Conservation (phyloP, 1,284 basidiomycete genomes). For the Malassezia cuniculi region DNA sequence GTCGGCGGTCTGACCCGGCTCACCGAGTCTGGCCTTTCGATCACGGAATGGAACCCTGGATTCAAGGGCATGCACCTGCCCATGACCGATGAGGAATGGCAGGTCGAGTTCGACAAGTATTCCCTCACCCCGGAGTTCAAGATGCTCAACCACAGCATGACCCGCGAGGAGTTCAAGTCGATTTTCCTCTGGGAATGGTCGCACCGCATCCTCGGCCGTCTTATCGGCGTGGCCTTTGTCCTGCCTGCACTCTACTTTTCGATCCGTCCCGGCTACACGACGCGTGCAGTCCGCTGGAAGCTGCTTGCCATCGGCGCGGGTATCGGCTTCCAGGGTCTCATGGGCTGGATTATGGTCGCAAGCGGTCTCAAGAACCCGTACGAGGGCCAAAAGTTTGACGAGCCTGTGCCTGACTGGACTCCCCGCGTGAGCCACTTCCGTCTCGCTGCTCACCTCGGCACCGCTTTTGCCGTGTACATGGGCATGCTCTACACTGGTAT, state of each 20-base stretch:
- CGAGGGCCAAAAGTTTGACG: constrained; percentile 12
- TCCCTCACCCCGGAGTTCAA: constrained; percentile 87
- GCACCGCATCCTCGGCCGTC: constrained; percentile 80
- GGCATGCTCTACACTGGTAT: constrained; percentile 80
- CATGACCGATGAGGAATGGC: constrained; percentile 64
- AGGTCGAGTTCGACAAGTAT: constrained; percentile 86
- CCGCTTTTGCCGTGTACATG: constrained; percentile 77
- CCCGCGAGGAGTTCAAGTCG: constrained; percentile 77
- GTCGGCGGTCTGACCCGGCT: constrained; percentile 92
- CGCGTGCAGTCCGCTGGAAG: constrained; percentile 48
- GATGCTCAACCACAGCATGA: constrained; percentile 78
- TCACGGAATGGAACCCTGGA: constrained; percentile 88
- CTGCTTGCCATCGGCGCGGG: constrained; percentile 62
- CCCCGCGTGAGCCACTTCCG: constrained; percentile 91
- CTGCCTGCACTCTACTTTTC: constrained; percentile 33
- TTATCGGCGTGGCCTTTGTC: constrained; percentile 58
- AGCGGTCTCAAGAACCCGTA: constrained; percentile 58
- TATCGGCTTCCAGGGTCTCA: constrained; percentile 74
- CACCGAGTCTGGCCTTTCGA: constrained; percentile 92
- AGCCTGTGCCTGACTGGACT: constrained; percentile 31
- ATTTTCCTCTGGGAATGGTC: constrained; percentile 99
- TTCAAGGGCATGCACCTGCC: constrained; percentile 79
- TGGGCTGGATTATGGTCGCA: constrained; percentile 99
- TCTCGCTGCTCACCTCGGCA: constrained; percentile 80
- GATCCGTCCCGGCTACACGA: constrained; percentile 7